Base-by-base conservation (phyloP, 306 rosid species). In the Quercus gilva region DNA sequence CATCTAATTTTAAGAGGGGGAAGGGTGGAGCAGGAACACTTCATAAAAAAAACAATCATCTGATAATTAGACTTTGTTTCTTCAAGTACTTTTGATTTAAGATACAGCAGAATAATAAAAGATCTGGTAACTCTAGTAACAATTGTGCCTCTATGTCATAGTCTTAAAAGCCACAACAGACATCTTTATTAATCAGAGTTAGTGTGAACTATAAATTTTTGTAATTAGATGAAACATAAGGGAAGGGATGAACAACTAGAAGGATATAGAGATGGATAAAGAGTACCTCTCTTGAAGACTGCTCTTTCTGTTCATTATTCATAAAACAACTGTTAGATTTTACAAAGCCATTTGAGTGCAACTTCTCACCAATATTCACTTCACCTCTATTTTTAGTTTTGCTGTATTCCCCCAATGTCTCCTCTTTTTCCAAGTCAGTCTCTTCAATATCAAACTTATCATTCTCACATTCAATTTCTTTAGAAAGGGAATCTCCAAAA, bases 281-380 rank as follows among this genome's bases (percentile, higher is more conserved):
- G 25, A 77, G 68, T 78, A 87, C 91, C 89, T 76, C 75, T 31
- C 69, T 75, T n/a, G 77, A 72, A 35, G 75, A 65, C 76, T 64
- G 80, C 73, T 80, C 80, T 79, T 76, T 80, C 78, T 68, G 78
- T 79, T 71, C 52, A 49, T 78, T 71, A 52, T 69, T 74, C 45
- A 55, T 68, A 60, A n/a, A 59, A 78, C 55, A 51, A 71, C 31
- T 72, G 21, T 74, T 55, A 78, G 73, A 81, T 51, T 60, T 60
- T 37, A 45, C 67, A 75, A 77, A 82, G 60, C 60, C 82, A 63
- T 69, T 53, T 2, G 52, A 57, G 29, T 29, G 73, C 33, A 73
- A 58, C 18, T 4, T 33, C 41, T 71, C 80, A 67, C 21, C 73
- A 55, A 71, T 49, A 29, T 55, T 45, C 71, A 74, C 82, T 55